Conservation (phyloP, 257 asterid genomes). For the Capsicum baccatum region DNA sequence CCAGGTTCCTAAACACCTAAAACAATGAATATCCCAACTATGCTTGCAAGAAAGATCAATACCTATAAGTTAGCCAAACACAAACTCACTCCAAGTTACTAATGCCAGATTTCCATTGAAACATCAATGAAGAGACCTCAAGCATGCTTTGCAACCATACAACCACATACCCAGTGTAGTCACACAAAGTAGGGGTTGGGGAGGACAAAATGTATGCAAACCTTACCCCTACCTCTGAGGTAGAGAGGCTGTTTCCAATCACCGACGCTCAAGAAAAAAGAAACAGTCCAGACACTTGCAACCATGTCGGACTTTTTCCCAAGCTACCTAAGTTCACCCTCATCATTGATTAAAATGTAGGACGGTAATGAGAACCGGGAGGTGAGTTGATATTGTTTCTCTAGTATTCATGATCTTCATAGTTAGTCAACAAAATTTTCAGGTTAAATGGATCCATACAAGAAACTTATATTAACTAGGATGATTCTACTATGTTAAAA, state of each 20-base stretch:
- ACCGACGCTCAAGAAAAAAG: no score
- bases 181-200: no score
- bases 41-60: not conserved
- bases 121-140: not conserved
- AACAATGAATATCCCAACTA: not conserved
- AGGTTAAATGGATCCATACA: conserved; percentile 19
- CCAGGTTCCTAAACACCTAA: not conserved
- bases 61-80: not conserved
- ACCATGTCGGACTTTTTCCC: not conserved
- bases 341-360: not conserved
- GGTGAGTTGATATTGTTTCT: not conserved
- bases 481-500: conserved; percentile 13
- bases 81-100: not conserved
- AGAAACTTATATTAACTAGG: conserved; percentile 18
- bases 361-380: not conserved
- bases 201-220: no score
- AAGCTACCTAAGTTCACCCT: not conserved
- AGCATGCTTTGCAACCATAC: not conserved
- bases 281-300: not conserved
- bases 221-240: no score
- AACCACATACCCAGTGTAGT: no score
- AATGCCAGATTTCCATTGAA: not conserved
- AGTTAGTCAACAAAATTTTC: not conserved
- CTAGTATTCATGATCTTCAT: not conserved
- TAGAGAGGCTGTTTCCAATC: no score